Evolutionary conservation across 371 early-diverging fungal genomes (phyloP), one percentile per base, ranked within the genome.

Genomic region (Mycotypha africana): DNA sequence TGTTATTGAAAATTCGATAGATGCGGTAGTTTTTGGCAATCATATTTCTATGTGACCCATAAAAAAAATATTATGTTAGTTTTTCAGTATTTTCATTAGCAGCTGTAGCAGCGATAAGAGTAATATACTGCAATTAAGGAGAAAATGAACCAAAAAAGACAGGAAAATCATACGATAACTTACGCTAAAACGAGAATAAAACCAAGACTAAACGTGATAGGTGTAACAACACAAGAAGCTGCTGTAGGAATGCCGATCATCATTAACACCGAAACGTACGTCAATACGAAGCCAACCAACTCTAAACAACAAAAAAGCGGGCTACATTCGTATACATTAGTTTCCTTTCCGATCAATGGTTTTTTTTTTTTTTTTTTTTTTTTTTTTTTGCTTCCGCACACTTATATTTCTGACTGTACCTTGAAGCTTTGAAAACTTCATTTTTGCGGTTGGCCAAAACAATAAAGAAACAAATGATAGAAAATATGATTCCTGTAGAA

Each of bases 1-100:
- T 76, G 26, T 80, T 80, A 47, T 80, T 72, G 42, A 78, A 80
- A 20, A 80, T 80, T 20, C 76, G 61, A 50, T 80, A 80, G 9
- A 80, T 70, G 5, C 81, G 65, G 51, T 78, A 80, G 47, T 80
- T 80, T 42, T 80, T 80, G 32, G 81, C 78, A 28, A 80, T 78
- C 69, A 80, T 71, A 35, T 80, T 80, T 50, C 81, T 70, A 49
- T 32, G 15, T 28, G 19, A 42, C 2, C 9, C 12, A 3, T n/a
- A 16, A 14, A 28, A 8, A 28, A 28, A 28, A 28, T 28, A 28
- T 8, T 28, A 28, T 8, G 11, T 28, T 32, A 25, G 10, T 11
- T 15, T 25, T 46, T 35, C 11, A 8, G 28, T 28, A 28, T 28
- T 28, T 28, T 5, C 28, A 28, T n/a, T n/a, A n/a, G n/a, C n/a